Evolutionary conservation across 306 rosid genomes (phyloP), one percentile per base, ranked within the genome.

Genomic region (Cicer yamashitae): DNA sequence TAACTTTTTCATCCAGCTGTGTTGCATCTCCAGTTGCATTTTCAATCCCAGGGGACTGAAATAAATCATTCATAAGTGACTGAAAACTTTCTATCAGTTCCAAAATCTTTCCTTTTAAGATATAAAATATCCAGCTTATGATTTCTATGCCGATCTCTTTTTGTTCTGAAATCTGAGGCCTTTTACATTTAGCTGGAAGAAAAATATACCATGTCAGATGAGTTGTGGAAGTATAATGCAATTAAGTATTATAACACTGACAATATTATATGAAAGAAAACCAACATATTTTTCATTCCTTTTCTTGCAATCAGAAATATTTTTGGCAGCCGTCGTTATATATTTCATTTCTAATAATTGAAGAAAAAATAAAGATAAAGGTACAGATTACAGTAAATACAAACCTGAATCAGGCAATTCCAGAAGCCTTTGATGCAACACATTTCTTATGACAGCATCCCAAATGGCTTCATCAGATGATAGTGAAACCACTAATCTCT

Each of bases 381-480:
- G 5, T 30, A 30, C 37, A 30, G 4, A 30, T 30, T 30, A 30
- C 6, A 30, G 37, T 4, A 30, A 30, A 17, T 15, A 58, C 84
- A 62, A 15, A 90, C 96, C 96, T 83, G 89, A 58, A 54, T 40
- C 14, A 50, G 82, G 86, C 5, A 87, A 78, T 67, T 71, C 78
- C 30, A 38, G 69, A 40, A 88, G 86, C 74, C 75, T 84, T 73
- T 30, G 87, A 69, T 82, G 83, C 65, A 79, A 18, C 52, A 82
- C 87, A 18, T 88, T 83, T 78, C 71, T 87, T 78, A 67, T 61
- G 60, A 93, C 71, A 51, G 91, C 96, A 79, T 84, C 78, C 94
- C 94, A 93, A 73, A 90, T 52, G 15, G 83, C 88, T 71, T 80
- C 79, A 79, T 92, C 97, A 65, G 89, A 81, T 41, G 92, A 86